A percentile compares a stretch with the other conserved stretches of the same genome.
Conservation (phyloP, 176 grass and related monocot species). For the Paspalum vaginatum region DNA sequence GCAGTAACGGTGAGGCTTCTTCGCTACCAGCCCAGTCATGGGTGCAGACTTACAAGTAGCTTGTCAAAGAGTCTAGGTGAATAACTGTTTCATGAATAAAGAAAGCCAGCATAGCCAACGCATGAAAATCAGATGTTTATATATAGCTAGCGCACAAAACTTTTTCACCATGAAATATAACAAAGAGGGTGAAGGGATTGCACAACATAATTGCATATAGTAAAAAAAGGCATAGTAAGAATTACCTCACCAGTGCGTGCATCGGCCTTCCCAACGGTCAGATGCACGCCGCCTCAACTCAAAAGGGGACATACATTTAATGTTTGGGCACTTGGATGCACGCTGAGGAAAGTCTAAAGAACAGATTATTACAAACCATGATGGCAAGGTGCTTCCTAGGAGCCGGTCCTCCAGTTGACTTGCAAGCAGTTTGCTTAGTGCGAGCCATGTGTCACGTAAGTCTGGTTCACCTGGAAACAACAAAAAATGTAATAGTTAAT, state of each 20-base stretch:
- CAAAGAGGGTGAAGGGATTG: not conserved
- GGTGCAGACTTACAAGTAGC: conserved; percentile 71
- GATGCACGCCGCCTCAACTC: too few relatives aligned
- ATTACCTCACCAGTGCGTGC: too few relatives aligned
- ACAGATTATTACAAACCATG: conserved; percentile 49
- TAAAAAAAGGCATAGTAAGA: not conserved
- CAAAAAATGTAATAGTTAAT: not conserved
- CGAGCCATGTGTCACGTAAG: conserved; percentile 51
- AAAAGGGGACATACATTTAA: too few relatives aligned
- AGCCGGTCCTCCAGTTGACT: conserved; percentile 70
- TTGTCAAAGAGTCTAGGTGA: conserved; percentile 28
- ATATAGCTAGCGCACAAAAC: not conserved
- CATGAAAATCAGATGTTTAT: not conserved
- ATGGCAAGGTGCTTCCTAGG: conserved; percentile 70
- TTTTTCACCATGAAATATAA: not conserved
- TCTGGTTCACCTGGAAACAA: conserved; percentile 13
- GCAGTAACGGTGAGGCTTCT: conserved; percentile 79
- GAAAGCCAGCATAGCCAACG: not conserved
- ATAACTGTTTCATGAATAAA: not conserved
- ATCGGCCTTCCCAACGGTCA: too few relatives aligned
- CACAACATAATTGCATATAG: not conserved
- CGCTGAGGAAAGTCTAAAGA: too few relatives aligned
- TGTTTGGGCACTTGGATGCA: too few relatives aligned
- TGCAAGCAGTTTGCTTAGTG: conserved; percentile 74
- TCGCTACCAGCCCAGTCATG: conserved; percentile 71